These are phyloP conservation scores for Mycena metata DNA, from an alignment of 768 basidiomycete species.

Conservation along the genomic window DNA sequence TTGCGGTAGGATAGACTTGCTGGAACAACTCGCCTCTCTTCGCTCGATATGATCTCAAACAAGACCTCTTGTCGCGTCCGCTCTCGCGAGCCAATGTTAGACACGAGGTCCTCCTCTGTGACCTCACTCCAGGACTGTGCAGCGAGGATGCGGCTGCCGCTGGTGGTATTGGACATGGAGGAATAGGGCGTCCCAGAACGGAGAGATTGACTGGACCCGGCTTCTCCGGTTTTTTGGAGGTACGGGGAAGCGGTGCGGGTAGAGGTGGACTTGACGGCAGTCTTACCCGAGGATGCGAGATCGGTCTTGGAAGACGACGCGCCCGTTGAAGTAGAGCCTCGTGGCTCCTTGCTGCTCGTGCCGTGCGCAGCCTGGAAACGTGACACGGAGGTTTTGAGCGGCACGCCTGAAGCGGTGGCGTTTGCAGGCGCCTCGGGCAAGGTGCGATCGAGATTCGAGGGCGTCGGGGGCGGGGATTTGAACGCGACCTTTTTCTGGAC, in stretches of 20 bases:
- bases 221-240: constrained; percentile 63
- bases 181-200: constrained; percentile 89
- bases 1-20: constrained; percentile 7
- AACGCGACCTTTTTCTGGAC: constrained; percentile 90
- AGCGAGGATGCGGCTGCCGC: constrained; percentile 80
- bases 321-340: constrained; percentile 74
- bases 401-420: constrained; percentile 48
- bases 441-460: constrained; percentile 66
- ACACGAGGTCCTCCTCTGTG: constrained; percentile 94
- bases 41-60: constrained; percentile 96
- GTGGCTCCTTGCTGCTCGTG: constrained; percentile 65
- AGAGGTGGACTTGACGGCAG: constrained; percentile 64
- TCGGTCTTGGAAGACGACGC: constrained; percentile 78
- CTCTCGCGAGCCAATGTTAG: constrained; percentile 93
- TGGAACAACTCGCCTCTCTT: constrained; percentile 79
- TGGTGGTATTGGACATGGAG: constrained; percentile 72
- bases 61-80: constrained; percentile 96
- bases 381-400: constrained; percentile 76
- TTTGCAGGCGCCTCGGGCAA: constrained; percentile 61
- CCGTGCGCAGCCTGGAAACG: constrained; percentile 82
- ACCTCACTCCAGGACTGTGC: constrained; percentile 93
- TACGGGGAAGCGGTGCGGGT: constrained; percentile 77
- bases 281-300: constrained; percentile 55
- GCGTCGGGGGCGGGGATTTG: constrained; percentile 83
- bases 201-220: constrained; percentile 72